Percentiles rank a stretch among this genome's conserved stretches.
phyloP scores from a whole-genome alignment of 2,329 filamentous ascomycete species.

The Nemania bipapillata region DNA sequence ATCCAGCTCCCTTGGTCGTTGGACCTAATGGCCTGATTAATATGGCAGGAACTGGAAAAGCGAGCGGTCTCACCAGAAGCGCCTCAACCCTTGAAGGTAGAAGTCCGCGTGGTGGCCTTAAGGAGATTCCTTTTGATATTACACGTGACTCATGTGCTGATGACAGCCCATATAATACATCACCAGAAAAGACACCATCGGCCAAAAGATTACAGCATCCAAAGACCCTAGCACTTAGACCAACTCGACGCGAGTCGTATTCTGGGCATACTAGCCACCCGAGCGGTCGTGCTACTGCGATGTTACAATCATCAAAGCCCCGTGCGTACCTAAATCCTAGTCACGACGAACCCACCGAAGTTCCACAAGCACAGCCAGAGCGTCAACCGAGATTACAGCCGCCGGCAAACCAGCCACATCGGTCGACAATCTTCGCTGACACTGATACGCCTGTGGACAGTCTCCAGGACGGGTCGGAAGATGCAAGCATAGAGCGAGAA shows the following conservation, averaged over 20 bases:
- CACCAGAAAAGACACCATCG: conserved; percentile 48
- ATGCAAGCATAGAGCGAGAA: conserved; percentile 44
- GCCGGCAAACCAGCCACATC: conserved; percentile 41
- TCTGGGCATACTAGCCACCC: conserved; percentile 41
- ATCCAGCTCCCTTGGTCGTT: conserved; percentile 46
- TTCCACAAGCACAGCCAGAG: conserved; percentile 35
- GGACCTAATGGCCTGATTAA: conserved; percentile 49
- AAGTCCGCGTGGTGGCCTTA: conserved; percentile 41
- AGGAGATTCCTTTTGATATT: conserved; percentile 39
- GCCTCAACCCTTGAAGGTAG: conserved; percentile 50
- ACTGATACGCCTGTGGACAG: conserved; percentile 48
- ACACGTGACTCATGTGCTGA: conserved; percentile 45
- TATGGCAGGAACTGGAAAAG: conserved; percentile 40
- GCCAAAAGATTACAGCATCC: conserved; percentile 46
- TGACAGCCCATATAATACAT: conserved; percentile 45
- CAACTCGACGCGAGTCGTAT: conserved; percentile 44
- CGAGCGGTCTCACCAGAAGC: conserved; percentile 46
- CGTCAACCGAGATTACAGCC: conserved; percentile 40
- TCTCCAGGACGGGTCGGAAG: conserved; percentile 46
- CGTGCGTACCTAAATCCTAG: conserved; percentile 42
- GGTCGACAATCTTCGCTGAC: conserved; percentile 49
- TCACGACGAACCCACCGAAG: conserved; percentile 41
- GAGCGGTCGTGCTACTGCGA: conserved; percentile 32
- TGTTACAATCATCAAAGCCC: conserved; percentile 39
- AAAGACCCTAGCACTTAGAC: conserved; percentile 42